Base-by-base conservation (phyloP, 1,139 yeast genomes). In the Suhomyces anneliseae region DNA sequence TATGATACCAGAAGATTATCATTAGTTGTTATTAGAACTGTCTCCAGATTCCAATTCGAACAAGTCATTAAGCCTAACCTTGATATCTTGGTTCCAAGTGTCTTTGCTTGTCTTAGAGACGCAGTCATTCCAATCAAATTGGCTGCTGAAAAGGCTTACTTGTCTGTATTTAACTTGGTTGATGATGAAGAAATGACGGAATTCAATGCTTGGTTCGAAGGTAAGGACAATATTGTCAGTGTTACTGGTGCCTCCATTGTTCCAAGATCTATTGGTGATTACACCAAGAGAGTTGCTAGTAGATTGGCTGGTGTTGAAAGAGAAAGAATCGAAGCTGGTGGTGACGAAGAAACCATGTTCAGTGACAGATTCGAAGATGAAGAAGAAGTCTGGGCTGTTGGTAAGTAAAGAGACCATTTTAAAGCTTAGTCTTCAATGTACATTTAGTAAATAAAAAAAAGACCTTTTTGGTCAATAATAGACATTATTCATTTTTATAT, bases 81-180 rank as follows among this genome's bases (percentile, higher is more conserved):
- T 53, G 83, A 84, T 55, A 50, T 70, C 1, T 57, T 93, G 46
- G 90, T 80, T 8, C 89, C 95, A 12, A 76, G 89, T 24, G 83
- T 90, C 2, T 93, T 93, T 63, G 73, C 85, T 0, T 85, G 95
- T 63, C 87, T 93, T 39, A 79, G 99, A 55, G 97, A 92, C 58
- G 78, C 84, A 12, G 74, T 88, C 40, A 89, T 93, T 58, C 98
- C 99, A 4, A 86, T 93, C 56, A 90, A 90, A 61, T 76, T 93
- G 53, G 97, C 98, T 0, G 96, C 97, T 5, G 99, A 93, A 65
- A 90, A 90, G 72, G 92, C 96, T 1, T 92, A 79, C 64, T 67
- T 92, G 58, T 82, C 90, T 2, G 66, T 90, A 19, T 85, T 90
- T 64, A 74, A 79, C 47, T 72, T 92, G 54, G 84, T 89, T 27